Evolutionary conservation across 2,329 filamentous ascomycete genomes (phyloP), one percentile per base, ranked within the genome.

Genomic region (Colletotrichum sp.): DNA sequence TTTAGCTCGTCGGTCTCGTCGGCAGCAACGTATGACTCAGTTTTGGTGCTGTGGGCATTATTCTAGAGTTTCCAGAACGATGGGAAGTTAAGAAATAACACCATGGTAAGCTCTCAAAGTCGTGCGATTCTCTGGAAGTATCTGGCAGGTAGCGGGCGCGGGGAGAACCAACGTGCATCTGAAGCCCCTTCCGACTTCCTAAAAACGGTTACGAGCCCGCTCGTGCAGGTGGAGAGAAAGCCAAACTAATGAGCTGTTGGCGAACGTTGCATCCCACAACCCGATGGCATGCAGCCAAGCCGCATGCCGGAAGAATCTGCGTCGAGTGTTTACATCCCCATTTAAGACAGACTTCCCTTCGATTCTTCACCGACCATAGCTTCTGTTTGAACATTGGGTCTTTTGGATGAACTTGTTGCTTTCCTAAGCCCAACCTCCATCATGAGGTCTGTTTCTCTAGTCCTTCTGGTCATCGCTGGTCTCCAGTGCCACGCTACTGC

Each of bases 351-450:
- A 16, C 0, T 12, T 10, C 1, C 12, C 63, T 36, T 18, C 34
- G 21, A 72, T 75, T 79, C 39, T 72, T 75, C 7, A 13, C 6
- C 30, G 57, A 18, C 77, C 78, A 15, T 16, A 79, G 9, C 72
- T 75, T 18, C n/a, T 49, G 0, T 49, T n/a, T 49, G 44, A 4
- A 21, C 0, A 4, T 7, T n/a, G 18, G 2, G n/a, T 21, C 18
- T 21, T 7, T 21, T 5, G 3, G 3, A 49, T 0, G 3, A 21
- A 1, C 0, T 4, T 4, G 0, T 6, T n/a, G 39, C 18, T 4
- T 2, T 9, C 18, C 7, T 5, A 13, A 49, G 10, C 18, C 18
- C 2, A 49, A 6, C 0, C 7, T 49, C n/a, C 44, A 0, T 21
- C 0, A 49, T 49, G 44, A 49, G n/a, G 10, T 49, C 10, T 13